Evolutionary conservation across 176 grass and related monocot species (phyloP).

Genomic region (Pharus latifolius): DNA sequence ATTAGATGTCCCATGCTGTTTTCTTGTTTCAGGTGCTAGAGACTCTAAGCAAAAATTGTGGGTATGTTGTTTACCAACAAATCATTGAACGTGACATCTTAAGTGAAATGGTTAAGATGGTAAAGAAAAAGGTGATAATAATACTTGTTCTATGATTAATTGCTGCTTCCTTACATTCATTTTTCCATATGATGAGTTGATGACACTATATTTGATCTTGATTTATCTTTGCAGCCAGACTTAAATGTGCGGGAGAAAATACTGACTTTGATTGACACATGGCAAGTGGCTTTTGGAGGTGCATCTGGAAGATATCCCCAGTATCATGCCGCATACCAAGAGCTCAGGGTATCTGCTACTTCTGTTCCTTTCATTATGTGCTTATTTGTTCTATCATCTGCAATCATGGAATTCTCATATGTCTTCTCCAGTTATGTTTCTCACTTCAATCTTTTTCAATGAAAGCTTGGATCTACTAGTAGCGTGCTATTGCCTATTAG

Average conservation of each 20-base stretch:
- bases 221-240: constrained; percentile 56
- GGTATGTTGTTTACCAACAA: constrained; percentile 75
- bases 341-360: constrained; percentile 58
- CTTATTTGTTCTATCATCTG: constrained; percentile 5
- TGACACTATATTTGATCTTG: constrained; percentile 12
- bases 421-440: not conserved
- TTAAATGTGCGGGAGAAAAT: constrained; percentile 92
- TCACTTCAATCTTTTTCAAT: not conserved
- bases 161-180: constrained; percentile 22
- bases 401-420: not conserved
- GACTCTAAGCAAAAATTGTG: constrained; percentile 98
- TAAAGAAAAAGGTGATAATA: constrained; percentile 92
- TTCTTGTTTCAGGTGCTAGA: constrained; percentile 61
- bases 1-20: not conserved
- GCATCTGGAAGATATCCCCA: constrained; percentile 72
- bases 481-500: not conserved
- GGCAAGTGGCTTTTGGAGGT: constrained; percentile 99
- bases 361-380: not conserved
- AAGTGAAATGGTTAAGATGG: constrained; percentile 99
- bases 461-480: not conserved
- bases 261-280: constrained; percentile 87
- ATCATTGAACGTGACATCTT: constrained; percentile 95
- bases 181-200: no score
- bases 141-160: not conserved
- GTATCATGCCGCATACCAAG: constrained; percentile 87